Conservation (phyloP, 306 rosid genomes). For the Glycyrrhiza uralensis region DNA sequence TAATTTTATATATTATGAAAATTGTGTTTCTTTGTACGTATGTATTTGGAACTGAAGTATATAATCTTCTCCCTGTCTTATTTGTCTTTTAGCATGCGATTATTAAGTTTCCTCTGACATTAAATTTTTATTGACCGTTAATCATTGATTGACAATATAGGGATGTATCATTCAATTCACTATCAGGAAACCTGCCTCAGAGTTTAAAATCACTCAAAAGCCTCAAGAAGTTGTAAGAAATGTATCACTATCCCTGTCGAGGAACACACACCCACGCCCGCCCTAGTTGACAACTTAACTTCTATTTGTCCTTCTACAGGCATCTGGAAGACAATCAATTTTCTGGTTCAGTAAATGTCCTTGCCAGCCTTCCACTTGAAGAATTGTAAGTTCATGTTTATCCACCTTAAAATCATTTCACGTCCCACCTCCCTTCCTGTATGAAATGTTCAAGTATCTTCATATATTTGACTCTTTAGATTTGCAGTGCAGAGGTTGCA, state of each 20-base stretch:
- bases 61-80: not conserved
- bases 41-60: not conserved
- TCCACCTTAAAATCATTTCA: not conserved
- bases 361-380: conserved; percentile 62
- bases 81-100: not conserved
- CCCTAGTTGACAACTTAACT: conserved; percentile 13
- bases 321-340: conserved; percentile 68
- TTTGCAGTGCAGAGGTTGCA: not conserved
- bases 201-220: conserved; percentile 62
- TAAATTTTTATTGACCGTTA: conserved; percentile 12
- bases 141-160: conserved; percentile 40
- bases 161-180: conserved; percentile 74
- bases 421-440: not conserved
- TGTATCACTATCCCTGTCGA: not conserved
- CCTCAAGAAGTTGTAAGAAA: conserved; percentile 71
- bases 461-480: conserved; percentile 12
- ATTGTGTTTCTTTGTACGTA: not conserved
- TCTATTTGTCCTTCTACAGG: conserved; percentile 44
- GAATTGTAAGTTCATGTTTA: conserved; percentile 59
- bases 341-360: conserved; percentile 68
- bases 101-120: conserved; percentile 1
- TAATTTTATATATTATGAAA: not conserved
- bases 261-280: not conserved
- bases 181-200: conserved; percentile 81
- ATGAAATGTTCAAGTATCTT: conserved; percentile 3